phyloP scores from a whole-genome alignment of 805 yeast species.

The Tetrapisispora arboricola region DNA sequence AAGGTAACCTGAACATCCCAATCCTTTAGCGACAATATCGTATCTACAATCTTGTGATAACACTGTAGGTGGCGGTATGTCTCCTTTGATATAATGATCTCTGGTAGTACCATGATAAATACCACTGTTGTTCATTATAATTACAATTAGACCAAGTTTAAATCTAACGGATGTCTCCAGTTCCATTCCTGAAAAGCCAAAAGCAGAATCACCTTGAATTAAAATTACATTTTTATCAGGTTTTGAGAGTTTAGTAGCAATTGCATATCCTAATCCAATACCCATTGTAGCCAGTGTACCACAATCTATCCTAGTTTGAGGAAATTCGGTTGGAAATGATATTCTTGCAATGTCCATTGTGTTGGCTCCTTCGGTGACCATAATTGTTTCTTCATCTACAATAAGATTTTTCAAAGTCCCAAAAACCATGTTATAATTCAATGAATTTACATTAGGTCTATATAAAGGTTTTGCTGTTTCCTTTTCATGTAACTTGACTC shows the following conservation, averaged over 20 bases:
- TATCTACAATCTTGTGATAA: slow-evolving; percentile 46
- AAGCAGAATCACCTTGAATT: slow-evolving; percentile 69
- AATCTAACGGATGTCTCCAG: slow-evolving; percentile 57
- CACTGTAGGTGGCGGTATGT: slow-evolving; percentile 47
- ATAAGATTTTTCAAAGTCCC: slow-evolving; percentile 36
- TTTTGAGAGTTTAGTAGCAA: slow-evolving; percentile 43
- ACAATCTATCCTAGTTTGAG: slow-evolving; percentile 53
- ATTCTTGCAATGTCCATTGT: slow-evolving; percentile 65
- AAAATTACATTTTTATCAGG: slow-evolving; percentile 41
- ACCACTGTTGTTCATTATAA: slow-evolving; percentile 68
- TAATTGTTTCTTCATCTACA: slow-evolving; percentile 29
- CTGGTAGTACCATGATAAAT: slow-evolving; percentile 49
- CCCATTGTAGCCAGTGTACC: slow-evolving; percentile 79
- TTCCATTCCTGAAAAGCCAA: slow-evolving; percentile 66
- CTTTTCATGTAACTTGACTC: slow-evolving; percentile 22
- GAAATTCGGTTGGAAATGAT: slow-evolving; percentile 43
- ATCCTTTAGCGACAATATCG: slow-evolving; percentile 42
- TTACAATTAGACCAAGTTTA: slow-evolving; percentile 42
- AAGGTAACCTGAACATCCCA: slow-evolving; percentile 47
- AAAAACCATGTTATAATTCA: slow-evolving; percentile 48
- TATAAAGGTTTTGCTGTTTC: slow-evolving; percentile 4
- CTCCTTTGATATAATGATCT: slow-evolving; percentile 8
- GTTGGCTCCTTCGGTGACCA: slow-evolving; percentile 65
- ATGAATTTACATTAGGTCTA: slow-evolving; percentile 2
- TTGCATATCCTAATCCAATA: slow-evolving; percentile 58